Percentiles rank a stretch among this genome's conserved stretches.
phyloP scores from a whole-genome alignment of 2,329 filamentous ascomycete species.

The Aspergillus transmontanensis region DNA sequence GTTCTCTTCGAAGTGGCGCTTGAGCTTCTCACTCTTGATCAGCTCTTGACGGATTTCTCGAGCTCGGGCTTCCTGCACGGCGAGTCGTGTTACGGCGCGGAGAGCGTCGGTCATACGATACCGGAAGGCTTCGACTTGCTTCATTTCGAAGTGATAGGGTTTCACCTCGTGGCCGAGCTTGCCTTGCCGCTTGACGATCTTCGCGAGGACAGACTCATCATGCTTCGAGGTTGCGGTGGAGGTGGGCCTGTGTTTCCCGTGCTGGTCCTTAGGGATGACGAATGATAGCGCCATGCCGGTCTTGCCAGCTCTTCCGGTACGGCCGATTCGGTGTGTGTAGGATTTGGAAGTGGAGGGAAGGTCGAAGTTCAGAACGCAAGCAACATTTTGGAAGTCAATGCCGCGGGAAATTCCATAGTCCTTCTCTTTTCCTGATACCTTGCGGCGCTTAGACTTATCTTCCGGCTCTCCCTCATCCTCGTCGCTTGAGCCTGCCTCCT shows the following conservation, averaged over 20 bases:
- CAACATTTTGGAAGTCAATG: constrained; percentile 95
- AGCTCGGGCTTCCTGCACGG: constrained; percentile 85
- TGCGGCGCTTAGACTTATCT: constrained; percentile 58
- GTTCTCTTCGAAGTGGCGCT: constrained; percentile 96
- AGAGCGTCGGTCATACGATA: constrained; percentile 94
- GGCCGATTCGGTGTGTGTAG: constrained; percentile 95
- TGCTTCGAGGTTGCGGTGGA: constrained; percentile 72
- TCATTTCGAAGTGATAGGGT: constrained; percentile 93
- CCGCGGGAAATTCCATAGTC: constrained; percentile 96
- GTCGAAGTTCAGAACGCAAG: constrained; percentile 95
- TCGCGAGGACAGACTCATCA: constrained; percentile 81
- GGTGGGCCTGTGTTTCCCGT: constrained; percentile 87
- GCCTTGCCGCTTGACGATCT: constrained; percentile 76
- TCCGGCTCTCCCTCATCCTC: constrained; percentile 39
- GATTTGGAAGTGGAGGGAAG: constrained; percentile 84
- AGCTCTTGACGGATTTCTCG: constrained; percentile 87
- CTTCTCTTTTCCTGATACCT: constrained; percentile 69
- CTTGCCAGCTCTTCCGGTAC: constrained; percentile 88
- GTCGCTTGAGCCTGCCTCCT: constrained; percentile 41
- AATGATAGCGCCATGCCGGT: constrained; percentile 96
- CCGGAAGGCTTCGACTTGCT: constrained; percentile 87
- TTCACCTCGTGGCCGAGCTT: constrained; percentile 81
- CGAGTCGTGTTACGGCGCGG: constrained; percentile 83
- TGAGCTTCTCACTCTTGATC: constrained; percentile 89
- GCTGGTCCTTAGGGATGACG: constrained; percentile 78